phyloP scores from a whole-genome alignment of 164 flowering plant species.

The Nelumbo lutea region DNA sequence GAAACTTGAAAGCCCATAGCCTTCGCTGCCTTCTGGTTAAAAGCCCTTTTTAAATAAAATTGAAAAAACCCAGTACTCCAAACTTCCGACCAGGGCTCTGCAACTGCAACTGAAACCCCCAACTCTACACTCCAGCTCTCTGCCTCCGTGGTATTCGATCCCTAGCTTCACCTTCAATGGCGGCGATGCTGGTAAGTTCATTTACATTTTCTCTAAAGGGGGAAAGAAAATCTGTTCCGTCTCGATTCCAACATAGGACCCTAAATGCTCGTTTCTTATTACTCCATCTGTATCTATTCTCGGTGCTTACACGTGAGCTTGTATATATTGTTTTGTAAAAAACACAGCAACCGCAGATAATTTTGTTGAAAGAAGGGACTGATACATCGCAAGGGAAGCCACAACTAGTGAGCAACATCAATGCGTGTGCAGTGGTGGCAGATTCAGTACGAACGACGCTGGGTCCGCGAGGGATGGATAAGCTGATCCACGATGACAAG shows the following conservation, averaged over 20 bases:
- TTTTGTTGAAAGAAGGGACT: slow-evolving; percentile 91
- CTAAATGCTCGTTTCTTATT: background rate
- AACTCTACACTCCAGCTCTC: background rate
- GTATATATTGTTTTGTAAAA: background rate
- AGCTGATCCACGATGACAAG: slow-evolving; percentile 93
- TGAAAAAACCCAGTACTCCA: background rate
- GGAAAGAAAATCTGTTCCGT: background rate
- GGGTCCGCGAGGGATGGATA: slow-evolving; percentile 98
- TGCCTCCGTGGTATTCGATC: slow-evolving; percentile 1
- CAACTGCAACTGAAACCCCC: background rate
- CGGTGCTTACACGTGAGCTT: background rate
- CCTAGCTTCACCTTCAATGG: slow-evolving; percentile 28
- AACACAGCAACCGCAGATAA: slow-evolving; percentile 93
- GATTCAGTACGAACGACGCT: slow-evolving; percentile 86
- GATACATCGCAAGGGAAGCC: slow-evolving; percentile 98
- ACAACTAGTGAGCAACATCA: slow-evolving; percentile 92
- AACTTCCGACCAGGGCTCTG: background rate
- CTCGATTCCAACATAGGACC: background rate
- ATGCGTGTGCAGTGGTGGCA: slow-evolving; percentile 81
- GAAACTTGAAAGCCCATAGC: too few species aligned
- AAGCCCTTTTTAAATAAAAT: too few species aligned
- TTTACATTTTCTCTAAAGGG: background rate
- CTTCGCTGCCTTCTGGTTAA: too few species aligned
- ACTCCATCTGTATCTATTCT: background rate
- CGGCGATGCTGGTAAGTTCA: slow-evolving; percentile 48